Evolutionary conservation across 176 grass and related monocot species (phyloP), one percentile per base, ranked within the genome.

Genomic region (Carex kokanica): DNA sequence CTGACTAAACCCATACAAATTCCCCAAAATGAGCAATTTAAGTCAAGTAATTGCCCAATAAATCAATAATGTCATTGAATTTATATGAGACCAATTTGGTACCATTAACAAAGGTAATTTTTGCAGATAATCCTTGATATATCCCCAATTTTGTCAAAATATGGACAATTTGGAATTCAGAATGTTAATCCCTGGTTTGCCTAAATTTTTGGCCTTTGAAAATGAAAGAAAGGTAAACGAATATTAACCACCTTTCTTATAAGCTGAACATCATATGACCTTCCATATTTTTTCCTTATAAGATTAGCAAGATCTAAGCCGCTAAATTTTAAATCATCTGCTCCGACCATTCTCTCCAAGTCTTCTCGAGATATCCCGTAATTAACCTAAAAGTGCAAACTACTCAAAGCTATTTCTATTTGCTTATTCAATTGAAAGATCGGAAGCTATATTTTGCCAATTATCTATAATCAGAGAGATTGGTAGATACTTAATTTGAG

Each of bases 191-290:
- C 36, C 38, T 54, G 2, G 49, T 54, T 49, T 77, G 6, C 49
- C 49, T 73, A 24, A 73, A 49, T 18, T 51, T 73, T 49, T 49
- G 23, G 17, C 15, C 14, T 68, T 3, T 49, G 43, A 74, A 49
- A 52, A 52, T 8, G 23, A 81, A 62, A 27, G 0, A 81, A 25
- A 49, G 10, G 1, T 24, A 81, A 65, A 52, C 17, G 18, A 53
- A 82, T 75, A 12, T 17, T 67, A 29, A 74, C 6, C 72, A 91
- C 90, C 90, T 98, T 95, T 74, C 83, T 86, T 58, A 98, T 98
- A 60, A 98, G 78, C 15, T 90, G 91, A 0, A 98, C 96, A 45
- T 98, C 96, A 89, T 98, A 98, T 7, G 93, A 95, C 59, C 96
- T 90, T 1, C 96, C 96, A 65, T 98, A 98, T 45, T 93, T 94